phyloP scores from a whole-genome alignment of 2,329 filamentous ascomycete genomes.

The Helotiales sp. region DNA sequence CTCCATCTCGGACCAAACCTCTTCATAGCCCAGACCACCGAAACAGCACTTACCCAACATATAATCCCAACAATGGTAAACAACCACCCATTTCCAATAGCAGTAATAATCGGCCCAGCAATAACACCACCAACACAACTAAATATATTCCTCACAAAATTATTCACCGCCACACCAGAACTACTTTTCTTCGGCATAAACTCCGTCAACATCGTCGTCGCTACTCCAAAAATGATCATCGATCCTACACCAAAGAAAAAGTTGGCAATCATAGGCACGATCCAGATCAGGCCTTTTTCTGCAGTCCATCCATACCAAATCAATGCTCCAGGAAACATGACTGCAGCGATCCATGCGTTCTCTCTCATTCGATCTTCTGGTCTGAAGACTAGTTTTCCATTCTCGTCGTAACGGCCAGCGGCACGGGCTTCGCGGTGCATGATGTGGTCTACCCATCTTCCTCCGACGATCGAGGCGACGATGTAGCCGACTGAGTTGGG shows the following conservation, averaged over 20 bases:
- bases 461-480: constrained; percentile 66
- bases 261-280: constrained; percentile 62
- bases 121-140: constrained; percentile 70
- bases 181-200: constrained; percentile 74
- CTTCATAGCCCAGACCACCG: constrained; percentile 60
- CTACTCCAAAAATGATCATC: constrained; percentile 58
- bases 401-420: constrained; percentile 66
- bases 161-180: constrained; percentile 76
- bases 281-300: constrained; percentile 62
- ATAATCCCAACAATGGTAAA: constrained; percentile 63
- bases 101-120: constrained; percentile 67
- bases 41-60: constrained; percentile 55
- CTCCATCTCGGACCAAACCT: constrained; percentile 65
- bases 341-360: constrained; percentile 75
- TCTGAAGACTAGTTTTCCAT: constrained; percentile 64
- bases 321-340: constrained; percentile 68
- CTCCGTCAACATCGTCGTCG: constrained; percentile 81
- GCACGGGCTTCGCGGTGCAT: constrained; percentile 76
- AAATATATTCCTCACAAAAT: constrained; percentile 78
- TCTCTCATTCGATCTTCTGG: constrained; percentile 83
- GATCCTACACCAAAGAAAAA: constrained; percentile 75
- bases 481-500: constrained; percentile 75
- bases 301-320: constrained; percentile 79
- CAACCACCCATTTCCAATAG: constrained; percentile 74
- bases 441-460: constrained; percentile 76